A percentile compares a stretch with the other conserved stretches of the same genome.
Conservation (phyloP, 2,329 filamentous ascomycete genomes). For the Aspergillus piperis region DNA sequence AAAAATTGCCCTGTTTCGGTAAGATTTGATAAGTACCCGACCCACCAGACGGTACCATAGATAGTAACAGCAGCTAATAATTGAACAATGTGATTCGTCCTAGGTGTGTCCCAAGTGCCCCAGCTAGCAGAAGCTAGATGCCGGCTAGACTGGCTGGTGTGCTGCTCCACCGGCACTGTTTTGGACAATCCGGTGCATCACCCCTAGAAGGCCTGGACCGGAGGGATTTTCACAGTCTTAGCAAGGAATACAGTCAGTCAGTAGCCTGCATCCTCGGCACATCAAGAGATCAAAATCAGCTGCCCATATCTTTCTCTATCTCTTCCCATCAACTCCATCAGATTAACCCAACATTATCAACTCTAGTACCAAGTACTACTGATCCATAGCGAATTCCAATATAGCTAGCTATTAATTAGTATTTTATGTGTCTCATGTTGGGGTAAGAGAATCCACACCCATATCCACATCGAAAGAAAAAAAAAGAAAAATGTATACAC, state of each 20-base stretch:
- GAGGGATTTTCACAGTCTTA: neutral
- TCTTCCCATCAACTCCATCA: no score
- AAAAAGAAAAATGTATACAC: no score
- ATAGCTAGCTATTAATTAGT: no score
- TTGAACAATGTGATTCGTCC: constrained; percentile 10
- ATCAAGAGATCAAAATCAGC: no score
- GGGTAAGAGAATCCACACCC: neutral
- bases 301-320: no score
- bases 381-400: no score
- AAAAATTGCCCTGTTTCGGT: constrained; percentile 8
- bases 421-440: no score
- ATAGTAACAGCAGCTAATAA: constrained; percentile 7
- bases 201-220: neutral
- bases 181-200: neutral
- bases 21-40: constrained; percentile 11
- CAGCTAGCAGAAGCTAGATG: constrained; percentile 1
- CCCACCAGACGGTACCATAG: constrained; percentile 8
- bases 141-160: neutral
- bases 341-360: no score
- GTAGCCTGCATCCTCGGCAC: no score
- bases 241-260: no score
- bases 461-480: no score
- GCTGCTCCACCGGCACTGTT: neutral
- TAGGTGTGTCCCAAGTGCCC: neutral
- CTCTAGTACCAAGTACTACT: no score